Conservation (phyloP, 768 basidiomycete genomes). For the Pholiota conissans region DNA sequence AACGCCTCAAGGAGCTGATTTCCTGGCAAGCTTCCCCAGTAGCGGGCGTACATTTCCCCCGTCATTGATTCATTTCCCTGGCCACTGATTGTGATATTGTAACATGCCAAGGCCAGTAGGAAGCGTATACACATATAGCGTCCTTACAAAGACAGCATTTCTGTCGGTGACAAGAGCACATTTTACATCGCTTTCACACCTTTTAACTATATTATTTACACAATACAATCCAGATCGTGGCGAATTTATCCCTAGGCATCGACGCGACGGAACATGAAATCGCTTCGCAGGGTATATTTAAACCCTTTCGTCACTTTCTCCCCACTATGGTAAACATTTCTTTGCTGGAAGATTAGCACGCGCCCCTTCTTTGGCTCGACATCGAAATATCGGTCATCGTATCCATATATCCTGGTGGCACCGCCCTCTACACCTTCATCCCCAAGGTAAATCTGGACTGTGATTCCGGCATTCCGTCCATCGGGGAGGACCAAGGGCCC, state of each 20-base stretch:
- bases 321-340: slow-evolving; percentile 39
- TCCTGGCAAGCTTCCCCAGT: too few species aligned
- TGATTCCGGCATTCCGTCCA: slow-evolving; percentile 37
- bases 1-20: too few species aligned
- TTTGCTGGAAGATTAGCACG: slow-evolving; percentile 46
- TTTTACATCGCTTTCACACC: too few species aligned
- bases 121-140: too few species aligned
- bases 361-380: slow-evolving; percentile 43
- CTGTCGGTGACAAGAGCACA: too few species aligned
- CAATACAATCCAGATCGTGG: too few species aligned
- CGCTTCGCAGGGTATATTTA: slow-evolving; percentile 41
- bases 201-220: too few species aligned
- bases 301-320: slow-evolving; percentile 38
- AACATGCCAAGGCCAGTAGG: too few species aligned
- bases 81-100: too few species aligned
- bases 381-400: slow-evolving; percentile 32
- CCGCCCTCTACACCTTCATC: slow-evolving; percentile 37
- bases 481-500: slow-evolving; percentile 35
- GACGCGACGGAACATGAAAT: slow-evolving; percentile 35
- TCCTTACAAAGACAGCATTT: too few species aligned
- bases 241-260: background rate
- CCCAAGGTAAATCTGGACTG: slow-evolving; percentile 47
- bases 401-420: slow-evolving; percentile 38
- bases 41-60: too few species aligned
- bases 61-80: too few species aligned